These are phyloP conservation scores for Trametes cingulata DNA, from an alignment of 768 basidiomycete species.

Conservation along the genomic window DNA sequence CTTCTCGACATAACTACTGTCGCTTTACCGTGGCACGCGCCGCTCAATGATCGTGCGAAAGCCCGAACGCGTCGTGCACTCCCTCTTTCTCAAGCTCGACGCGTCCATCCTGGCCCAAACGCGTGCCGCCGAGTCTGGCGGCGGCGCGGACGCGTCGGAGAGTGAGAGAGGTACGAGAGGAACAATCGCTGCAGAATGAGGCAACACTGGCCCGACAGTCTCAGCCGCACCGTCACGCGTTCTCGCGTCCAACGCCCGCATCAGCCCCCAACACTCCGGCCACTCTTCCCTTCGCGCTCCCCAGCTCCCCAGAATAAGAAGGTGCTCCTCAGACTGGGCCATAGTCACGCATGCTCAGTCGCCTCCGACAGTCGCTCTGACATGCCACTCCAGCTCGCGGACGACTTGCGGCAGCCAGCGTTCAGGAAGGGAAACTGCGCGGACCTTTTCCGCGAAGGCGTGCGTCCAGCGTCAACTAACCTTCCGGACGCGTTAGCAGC, in stretches of 20 bases:
- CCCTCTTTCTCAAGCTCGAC: not conserved
- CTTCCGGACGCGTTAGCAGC: slow-evolving; percentile 8
- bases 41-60: not conserved
- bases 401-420: no score
- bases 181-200: slow-evolving; percentile 10
- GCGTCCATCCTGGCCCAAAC: not conserved
- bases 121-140: not conserved
- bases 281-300: not conserved
- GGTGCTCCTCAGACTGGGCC: not conserved
- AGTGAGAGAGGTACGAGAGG: not conserved
- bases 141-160: not conserved
- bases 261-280: slow-evolving; percentile 6
- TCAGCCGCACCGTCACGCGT: slow-evolving; percentile 13
- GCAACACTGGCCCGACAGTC: slow-evolving; percentile 5
- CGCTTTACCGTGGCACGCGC: not conserved
- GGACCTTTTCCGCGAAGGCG: slow-evolving; percentile 3
- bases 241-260: slow-evolving; percentile 20
- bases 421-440: not conserved
- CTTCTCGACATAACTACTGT: not conserved
- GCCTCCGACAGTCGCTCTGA: not conserved
- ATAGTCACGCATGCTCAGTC: not conserved
- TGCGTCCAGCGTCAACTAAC: slow-evolving; percentile 6
- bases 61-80: not conserved
- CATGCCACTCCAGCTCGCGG: no score
- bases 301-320: not conserved